These are phyloP conservation scores for Fusarium stilboides DNA, from an alignment of 2,329 filamentous ascomycete genomes.

Conservation along the genomic window DNA sequence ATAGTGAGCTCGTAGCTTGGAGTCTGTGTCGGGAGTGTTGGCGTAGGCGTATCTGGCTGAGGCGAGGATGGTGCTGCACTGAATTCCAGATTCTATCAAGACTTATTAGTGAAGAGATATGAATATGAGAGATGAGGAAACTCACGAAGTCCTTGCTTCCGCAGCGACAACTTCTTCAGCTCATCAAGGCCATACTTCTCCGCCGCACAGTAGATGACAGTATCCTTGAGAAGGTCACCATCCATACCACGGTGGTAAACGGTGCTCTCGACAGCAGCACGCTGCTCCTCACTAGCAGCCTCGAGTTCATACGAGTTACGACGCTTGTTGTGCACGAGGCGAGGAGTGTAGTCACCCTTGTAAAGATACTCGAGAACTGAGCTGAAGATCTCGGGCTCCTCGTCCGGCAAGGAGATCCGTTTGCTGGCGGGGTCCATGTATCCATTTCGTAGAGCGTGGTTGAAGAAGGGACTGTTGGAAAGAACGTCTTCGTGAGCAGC, in stretches of 20 bases:
- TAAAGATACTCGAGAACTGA: conserved; percentile 92
- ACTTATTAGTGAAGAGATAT: conserved; percentile 11
- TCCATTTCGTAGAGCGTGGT: conserved; percentile 54
- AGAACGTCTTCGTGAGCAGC: conserved; percentile 92
- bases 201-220: conserved; percentile 90
- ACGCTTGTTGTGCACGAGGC: conserved; percentile 85
- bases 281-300: conserved; percentile 64
- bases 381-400: conserved; percentile 92
- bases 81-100: conserved; percentile 77
- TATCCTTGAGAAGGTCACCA: conserved; percentile 85
- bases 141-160: conserved; percentile 89
- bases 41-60: conserved; percentile 93
- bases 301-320: conserved; percentile 88
- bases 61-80: conserved; percentile 86
- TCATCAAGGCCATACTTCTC: conserved; percentile 87
- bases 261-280: conserved; percentile 71
- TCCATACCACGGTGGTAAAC: conserved; percentile 77
- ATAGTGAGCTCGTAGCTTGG: conserved; percentile 92
- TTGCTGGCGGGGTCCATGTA: conserved; percentile 64
- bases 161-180: conserved; percentile 85
- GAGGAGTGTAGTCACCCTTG: conserved; percentile 93
- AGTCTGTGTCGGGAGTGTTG: conserved; percentile 90
- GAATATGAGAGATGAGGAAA: conserved; percentile 31
- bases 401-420: conserved; percentile 84
- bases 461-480: conserved; percentile 83